Evolutionary conservation across 1,139 yeast species (phyloP), one percentile per base, ranked within the genome.

Genomic region (Suhomyces yuchorum): DNA sequence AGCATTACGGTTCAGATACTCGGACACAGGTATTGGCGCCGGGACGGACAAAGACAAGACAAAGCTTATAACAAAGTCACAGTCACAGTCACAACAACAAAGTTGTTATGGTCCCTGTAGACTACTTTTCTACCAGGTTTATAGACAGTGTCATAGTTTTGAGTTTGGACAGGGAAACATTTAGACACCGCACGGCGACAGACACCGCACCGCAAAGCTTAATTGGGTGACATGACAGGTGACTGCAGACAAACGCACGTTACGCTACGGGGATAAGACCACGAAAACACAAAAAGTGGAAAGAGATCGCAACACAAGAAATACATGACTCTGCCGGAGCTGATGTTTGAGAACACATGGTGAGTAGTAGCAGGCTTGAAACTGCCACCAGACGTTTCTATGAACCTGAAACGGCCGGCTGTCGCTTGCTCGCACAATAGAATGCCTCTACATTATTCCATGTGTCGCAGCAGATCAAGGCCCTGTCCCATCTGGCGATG

Each of bases 401-500:
- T n/a, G n/a, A n/a, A 38, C 20, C 15, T 37, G 40, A 37, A 37
- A 38, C 41, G 20, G 34, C 28, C 15, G 8, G 4, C n/a, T 6
- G 37, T 34, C 43, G 43, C 32, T 33, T 32, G 37, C 18, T 14
- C 18, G 19, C 30, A 42, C 45, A 42, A 37, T 42, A 30, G 32
- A 42, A 36, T 30, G 41, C 40, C 41, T 17, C n/a, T 42, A 9
- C 23, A 42, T 42, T 42, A 30, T 42, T n/a, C 30, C 30, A 18
- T 12, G 30, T 14, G 26, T 37, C 32, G 30, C 15, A 35, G 30
- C 32, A 28, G 38, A 37, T 43, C 46, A 43, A 35, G 46, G 42
- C 41, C 38, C 46, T 33, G 45, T 37, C 46, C 42, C 39, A 14
- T 18, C 14, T 37, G 39, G 34, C 34, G 34, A 30, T 30, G 34